phyloP scores from a whole-genome alignment of 73 alveolate genomes.

The Stentor coeruleus region DNA sequence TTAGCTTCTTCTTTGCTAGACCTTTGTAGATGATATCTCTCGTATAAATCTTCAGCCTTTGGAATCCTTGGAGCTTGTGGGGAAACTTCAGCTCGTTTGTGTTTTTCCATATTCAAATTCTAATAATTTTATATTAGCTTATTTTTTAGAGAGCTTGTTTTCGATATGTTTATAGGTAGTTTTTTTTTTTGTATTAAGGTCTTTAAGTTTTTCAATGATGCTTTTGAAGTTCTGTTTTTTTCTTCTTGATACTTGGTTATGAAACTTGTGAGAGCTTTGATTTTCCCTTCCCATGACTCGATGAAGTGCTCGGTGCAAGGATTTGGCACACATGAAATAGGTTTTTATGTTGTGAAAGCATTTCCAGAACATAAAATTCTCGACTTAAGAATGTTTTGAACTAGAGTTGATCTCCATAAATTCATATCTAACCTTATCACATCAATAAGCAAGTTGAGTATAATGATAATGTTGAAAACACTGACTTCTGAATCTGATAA shows the following conservation, averaged over 20 bases:
- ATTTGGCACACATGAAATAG: background rate
- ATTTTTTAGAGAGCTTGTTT: background rate
- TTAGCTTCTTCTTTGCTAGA: background rate
- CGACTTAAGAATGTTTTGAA: background rate
- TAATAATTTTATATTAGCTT: background rate
- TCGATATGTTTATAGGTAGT: background rate
- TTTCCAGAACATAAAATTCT: background rate
- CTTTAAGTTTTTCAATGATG: background rate
- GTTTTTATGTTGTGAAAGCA: background rate
- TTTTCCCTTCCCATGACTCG: conserved; percentile 1
- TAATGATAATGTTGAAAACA: background rate
- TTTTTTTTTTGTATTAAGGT: background rate
- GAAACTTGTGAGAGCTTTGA: background rate
- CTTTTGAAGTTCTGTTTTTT: background rate
- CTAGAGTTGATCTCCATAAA: background rate
- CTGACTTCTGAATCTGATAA: background rate
- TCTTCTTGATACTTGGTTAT: background rate
- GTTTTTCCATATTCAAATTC: too few relatives aligned
- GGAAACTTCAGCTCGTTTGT: background rate
- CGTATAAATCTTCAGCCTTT: background rate
- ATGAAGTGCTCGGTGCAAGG: background rate
- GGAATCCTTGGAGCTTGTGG: conserved; percentile 6
- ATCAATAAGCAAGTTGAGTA: background rate
- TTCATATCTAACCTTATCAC: too few relatives aligned
- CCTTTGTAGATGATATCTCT: background rate